Conservation (phyloP, 148 eudicot species). For the Vaccinium corymbosum region DNA sequence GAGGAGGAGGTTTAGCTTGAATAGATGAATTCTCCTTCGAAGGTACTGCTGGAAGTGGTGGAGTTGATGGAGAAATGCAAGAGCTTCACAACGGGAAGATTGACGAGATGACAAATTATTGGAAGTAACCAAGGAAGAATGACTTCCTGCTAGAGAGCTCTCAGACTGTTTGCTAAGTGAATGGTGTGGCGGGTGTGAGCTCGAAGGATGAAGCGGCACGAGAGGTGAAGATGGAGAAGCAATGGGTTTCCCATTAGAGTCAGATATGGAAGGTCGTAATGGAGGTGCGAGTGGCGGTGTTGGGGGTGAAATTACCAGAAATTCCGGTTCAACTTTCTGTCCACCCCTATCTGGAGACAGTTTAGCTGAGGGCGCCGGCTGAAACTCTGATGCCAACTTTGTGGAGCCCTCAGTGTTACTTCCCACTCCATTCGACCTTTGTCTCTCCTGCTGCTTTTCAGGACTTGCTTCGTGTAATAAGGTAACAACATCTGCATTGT, state of each 20-base stretch:
- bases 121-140: not conserved
- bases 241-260: slow-evolving; percentile 8
- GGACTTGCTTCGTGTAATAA: slow-evolving; percentile 21
- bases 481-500: slow-evolving; percentile 20
- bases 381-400: slow-evolving; percentile 19
- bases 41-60: slow-evolving; percentile 2
- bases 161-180: slow-evolving; percentile 4
- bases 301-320: slow-evolving; percentile 10
- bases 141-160: not conserved
- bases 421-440: slow-evolving; percentile 15
- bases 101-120: not conserved
- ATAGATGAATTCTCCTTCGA: slow-evolving; percentile 9
- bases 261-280: not conserved
- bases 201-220: slow-evolving; percentile 14
- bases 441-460: slow-evolving; percentile 27
- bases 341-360: slow-evolving; percentile 17
- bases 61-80: slow-evolving; percentile 17
- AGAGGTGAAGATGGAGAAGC: slow-evolving; percentile 17
- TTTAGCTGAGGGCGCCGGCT: slow-evolving; percentile 14
- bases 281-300: slow-evolving; percentile 19
- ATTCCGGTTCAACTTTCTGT: slow-evolving; percentile 24
- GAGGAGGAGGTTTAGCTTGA: not conserved
- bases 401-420: slow-evolving; percentile 14
- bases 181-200: slow-evolving; percentile 1
- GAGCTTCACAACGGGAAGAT: slow-evolving; percentile 16